Evolutionary conservation across 108 stramenopile genomes (phyloP), one percentile per base, ranked within the genome.

Genomic region (Skeletonema tropicum): DNA sequence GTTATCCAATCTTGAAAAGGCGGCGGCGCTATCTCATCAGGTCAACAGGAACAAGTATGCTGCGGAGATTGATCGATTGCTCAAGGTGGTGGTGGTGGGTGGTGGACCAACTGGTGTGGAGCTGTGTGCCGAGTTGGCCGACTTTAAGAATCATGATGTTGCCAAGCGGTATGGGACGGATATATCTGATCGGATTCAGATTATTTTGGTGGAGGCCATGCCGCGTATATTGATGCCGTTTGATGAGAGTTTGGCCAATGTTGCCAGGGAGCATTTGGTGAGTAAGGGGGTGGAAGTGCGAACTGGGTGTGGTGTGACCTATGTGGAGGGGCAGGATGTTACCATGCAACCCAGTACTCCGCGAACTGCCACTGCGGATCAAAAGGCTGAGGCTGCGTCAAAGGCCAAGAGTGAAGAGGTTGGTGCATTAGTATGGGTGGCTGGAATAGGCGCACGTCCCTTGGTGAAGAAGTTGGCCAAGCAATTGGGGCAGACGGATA

Each of bases 61-160:
- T 35, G 82, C 49, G 68, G 87, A 87, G 25, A 75, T 82, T n/a
- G 39, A 79, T 13, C 65, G 87, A n/a, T 75, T 91, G 8, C 84
- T 94, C 25, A 87, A 87, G 63, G 88, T 92, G 30, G 87, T 94
- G 23, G 87, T 94, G 8, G 88, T 91, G 6, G 92, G 87, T 14
- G 90, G 92, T 7, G 92, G 92, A 19, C 92, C 92, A 12, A 94
- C 91, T 8, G 85, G 85, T 26, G 86, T 92, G 25, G 91, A 92
- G 75, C 77, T 92, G 25, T 74, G 85, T 30, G 65, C 88, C 38
- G 92, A 94, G 80, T 80, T 94, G 41, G 84, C 88, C 52, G 92
- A 94, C 68, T 91, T 94, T 67, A 35, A 88, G 19, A 57, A 41
- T 64, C 57, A 70, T 6, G 92, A 94, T 46, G 87, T 89, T n/a